These are phyloP conservation scores for Fraxinus anomala DNA, from an alignment of 257 asterid species.

Conservation along the genomic window DNA sequence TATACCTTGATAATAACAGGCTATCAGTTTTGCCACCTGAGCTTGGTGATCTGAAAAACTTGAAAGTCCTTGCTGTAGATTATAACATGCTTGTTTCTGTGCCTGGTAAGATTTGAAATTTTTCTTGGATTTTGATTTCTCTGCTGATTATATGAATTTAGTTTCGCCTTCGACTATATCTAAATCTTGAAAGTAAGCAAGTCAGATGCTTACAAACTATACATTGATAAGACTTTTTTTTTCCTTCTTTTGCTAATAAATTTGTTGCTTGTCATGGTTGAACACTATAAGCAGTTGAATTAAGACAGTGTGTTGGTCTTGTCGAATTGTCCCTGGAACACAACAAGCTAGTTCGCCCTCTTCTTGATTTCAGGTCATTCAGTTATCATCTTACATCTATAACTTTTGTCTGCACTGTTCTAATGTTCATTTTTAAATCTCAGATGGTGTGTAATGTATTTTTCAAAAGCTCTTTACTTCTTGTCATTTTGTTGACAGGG, in stretches of 20 bases:
- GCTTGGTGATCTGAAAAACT: constrained; percentile 80
- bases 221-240: not conserved
- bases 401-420: constrained; percentile 7
- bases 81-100: constrained; percentile 81
- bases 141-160: constrained; percentile 18
- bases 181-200: constrained; percentile 4
- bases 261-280: constrained; percentile 31
- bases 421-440: constrained; percentile 20
- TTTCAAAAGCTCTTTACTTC: constrained; percentile 43
- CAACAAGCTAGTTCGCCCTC: constrained; percentile 98
- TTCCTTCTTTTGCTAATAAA: constrained; percentile 20
- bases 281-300: constrained; percentile 64
- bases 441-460: constrained; percentile 7
- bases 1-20: constrained; percentile 90
- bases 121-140: constrained; percentile 4
- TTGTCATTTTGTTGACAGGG: constrained; percentile 67
- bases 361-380: constrained; percentile 96
- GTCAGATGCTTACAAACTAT: constrained; percentile 11
- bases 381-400: constrained; percentile 25
- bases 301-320: constrained; percentile 80
- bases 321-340: constrained; percentile 97
- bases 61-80: constrained; percentile 94
- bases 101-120: constrained; percentile 67
- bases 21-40: constrained; percentile 90
- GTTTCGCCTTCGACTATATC: constrained; percentile 11